These are phyloP conservation scores for Diaporthe eres DNA, from an alignment of 2,329 filamentous ascomycete species.

Conservation along the genomic window DNA sequence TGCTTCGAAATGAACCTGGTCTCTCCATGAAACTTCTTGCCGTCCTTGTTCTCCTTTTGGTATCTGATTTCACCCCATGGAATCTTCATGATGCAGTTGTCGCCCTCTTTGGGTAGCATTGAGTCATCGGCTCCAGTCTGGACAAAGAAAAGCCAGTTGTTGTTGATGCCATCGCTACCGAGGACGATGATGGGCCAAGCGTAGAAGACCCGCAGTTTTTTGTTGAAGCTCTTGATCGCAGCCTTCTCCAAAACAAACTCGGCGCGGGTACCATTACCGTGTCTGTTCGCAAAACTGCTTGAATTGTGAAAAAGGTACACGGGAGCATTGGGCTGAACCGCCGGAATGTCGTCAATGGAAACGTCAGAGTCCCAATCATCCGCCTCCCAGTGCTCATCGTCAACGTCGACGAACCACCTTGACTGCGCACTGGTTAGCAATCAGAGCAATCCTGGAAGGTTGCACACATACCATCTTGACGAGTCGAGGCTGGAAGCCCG, in stretches of 20 bases:
- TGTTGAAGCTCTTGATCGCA: not conserved
- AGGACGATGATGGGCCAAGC: not conserved
- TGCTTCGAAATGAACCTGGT: not conserved
- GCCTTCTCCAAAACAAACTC: not conserved
- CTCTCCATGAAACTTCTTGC: not conserved
- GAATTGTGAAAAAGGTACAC: not conserved
- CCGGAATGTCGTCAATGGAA: not conserved
- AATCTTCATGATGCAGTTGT: not conserved
- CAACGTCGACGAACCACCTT: too few species aligned
- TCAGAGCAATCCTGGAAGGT: too few species aligned
- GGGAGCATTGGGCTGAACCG: not conserved
- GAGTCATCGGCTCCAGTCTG: not conserved
- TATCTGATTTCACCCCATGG: too few species aligned
- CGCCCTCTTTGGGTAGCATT: conserved; percentile 25
- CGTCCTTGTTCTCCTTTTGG: not conserved
- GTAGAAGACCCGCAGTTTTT: not conserved
- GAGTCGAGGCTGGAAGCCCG: too few species aligned
- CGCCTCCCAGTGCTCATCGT: not conserved
- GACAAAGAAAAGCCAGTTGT: not conserved
- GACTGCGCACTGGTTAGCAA: too few species aligned
- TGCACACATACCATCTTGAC: too few species aligned
- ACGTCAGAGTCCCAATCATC: not conserved
- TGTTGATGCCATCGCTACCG: accelerated
- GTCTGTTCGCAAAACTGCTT: not conserved
- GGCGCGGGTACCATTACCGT: not conserved